Evolutionary conservation across 2,329 filamentous ascomycete genomes (phyloP).

Genomic region (Macrophomina pseudophaseolina): DNA sequence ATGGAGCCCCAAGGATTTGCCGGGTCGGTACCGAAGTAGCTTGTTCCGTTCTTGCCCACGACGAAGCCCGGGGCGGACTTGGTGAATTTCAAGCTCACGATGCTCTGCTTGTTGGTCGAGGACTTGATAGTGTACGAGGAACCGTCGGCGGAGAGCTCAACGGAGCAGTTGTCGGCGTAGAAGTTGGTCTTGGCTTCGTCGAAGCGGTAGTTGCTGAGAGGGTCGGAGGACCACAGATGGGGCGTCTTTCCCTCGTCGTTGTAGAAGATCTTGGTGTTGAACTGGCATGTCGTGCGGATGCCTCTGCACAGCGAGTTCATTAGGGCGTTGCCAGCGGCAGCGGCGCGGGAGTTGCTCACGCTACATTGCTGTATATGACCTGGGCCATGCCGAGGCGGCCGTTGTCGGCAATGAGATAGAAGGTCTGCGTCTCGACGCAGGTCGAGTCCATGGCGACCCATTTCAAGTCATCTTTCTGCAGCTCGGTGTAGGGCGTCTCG

Average conservation of each 20-base stretch:
- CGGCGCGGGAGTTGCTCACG: constrained; percentile 62
- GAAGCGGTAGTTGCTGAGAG: constrained; percentile 79
- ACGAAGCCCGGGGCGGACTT: constrained; percentile 80
- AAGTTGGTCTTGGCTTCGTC: constrained; percentile 83
- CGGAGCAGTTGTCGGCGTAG: constrained; percentile 81
- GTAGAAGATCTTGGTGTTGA: constrained; percentile 92
- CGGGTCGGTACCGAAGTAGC: constrained; percentile 84
- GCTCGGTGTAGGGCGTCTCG: constrained; percentile 78
- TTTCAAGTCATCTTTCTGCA: constrained; percentile 77
- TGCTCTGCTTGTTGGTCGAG: constrained; percentile 75
- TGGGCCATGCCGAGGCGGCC: constrained; percentile 81
- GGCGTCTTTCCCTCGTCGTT: constrained; percentile 71
- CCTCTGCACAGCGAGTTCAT: constrained; percentile 64
- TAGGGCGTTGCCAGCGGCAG: background rate
- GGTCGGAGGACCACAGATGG: constrained; percentile 82
- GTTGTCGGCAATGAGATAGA: constrained; percentile 83
- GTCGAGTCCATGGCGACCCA: constrained; percentile 85
- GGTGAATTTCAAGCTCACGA: constrained; percentile 86
- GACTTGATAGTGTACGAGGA: constrained; percentile 88
- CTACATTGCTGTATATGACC: constrained; percentile 97
- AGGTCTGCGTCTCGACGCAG: constrained; percentile 91
- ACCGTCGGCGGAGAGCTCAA: constrained; percentile 86
- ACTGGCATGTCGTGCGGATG: constrained; percentile 87
- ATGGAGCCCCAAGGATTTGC: constrained; percentile 88
- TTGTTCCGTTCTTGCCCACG: constrained; percentile 81